Percentiles rank a stretch among this genome's conserved stretches.
Conservation (phyloP, 257 asterid genomes). For the Gentiana macrophylla region DNA sequence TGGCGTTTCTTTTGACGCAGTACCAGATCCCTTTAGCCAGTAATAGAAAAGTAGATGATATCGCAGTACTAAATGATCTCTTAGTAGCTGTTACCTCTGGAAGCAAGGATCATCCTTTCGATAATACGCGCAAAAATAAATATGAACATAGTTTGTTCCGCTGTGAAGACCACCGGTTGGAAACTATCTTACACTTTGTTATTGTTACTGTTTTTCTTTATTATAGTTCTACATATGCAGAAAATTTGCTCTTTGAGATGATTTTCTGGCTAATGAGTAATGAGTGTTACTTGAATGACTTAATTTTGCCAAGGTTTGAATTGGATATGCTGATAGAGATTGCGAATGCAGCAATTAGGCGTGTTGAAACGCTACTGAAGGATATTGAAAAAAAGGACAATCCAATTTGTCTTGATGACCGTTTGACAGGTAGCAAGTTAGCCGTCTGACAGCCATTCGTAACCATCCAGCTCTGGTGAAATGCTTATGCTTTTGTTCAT, state of each 20-base stretch:
- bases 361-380: conserved; percentile 70
- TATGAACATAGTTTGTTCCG: conserved; percentile 94
- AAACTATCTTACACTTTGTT: conserved; percentile 4
- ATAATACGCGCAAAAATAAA: conserved; percentile 93
- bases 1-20: conserved; percentile 31
- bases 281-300: too few species aligned
- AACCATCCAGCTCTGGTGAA: conserved; percentile 2
- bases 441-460: conserved; percentile 5
- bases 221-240: neutral
- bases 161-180: conserved; percentile 97
- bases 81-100: conserved; percentile 99
- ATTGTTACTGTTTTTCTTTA: conserved; percentile 5
- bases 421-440: conserved; percentile 53
- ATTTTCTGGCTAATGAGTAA: too few species aligned
- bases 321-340: conserved; percentile 92
- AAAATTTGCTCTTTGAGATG: too few species aligned
- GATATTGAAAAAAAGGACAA: conserved; percentile 40
- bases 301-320: conserved; percentile 62
- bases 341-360: conserved; percentile 64
- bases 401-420: conserved; percentile 60
- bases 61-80: conserved; percentile 68
- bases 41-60: conserved; percentile 53
- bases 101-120: conserved; percentile 93
- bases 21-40: conserved; percentile 80
- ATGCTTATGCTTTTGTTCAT: conserved; percentile 11